Conservation (phyloP, 2,329 filamentous ascomycete genomes). For the Piedraia hortae region DNA sequence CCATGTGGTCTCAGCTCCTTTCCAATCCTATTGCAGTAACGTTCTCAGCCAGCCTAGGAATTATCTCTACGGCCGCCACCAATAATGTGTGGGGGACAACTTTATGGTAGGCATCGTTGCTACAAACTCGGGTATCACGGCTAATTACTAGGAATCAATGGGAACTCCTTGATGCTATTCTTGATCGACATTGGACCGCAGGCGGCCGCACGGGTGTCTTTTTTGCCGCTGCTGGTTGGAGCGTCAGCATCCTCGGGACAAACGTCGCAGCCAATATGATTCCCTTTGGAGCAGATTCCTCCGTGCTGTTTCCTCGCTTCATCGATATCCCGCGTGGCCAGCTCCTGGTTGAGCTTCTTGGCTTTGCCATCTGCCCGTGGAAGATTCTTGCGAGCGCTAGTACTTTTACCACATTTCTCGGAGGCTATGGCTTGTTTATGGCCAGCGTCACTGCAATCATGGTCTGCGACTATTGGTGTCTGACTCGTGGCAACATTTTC, state of each 20-base stretch:
- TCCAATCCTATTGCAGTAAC: conserved; percentile 18
- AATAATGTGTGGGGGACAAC: conserved; percentile 16
- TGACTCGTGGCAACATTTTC: conserved; percentile 13
- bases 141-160: conserved; percentile 4
- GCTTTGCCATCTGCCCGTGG: conserved; percentile 37
- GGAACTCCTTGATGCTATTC: conserved; percentile 12
- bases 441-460: conserved; percentile 35
- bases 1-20: conserved; percentile 18
- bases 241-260: conserved; percentile 13
- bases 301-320: conserved; percentile 20
- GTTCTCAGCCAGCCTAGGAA: conserved; percentile 18
- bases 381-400: conserved; percentile 32
- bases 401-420: conserved; percentile 35
- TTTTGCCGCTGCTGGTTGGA: conserved; percentile 12
- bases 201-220: conserved; percentile 16
- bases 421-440: conserved; percentile 29
- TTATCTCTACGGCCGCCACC: conserved; percentile 18
- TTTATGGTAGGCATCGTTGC: conserved; percentile 8
- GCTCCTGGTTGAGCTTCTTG: conserved; percentile 11
- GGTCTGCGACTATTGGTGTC: conserved; percentile 29
- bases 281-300: conserved; percentile 12
- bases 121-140: not conserved
- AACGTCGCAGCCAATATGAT: conserved; percentile 15
- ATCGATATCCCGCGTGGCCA: conserved; percentile 18
- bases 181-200: conserved; percentile 11